Base-by-base conservation (phyloP, 352 stramenopile species). In the Globisporangium nodosum region DNA sequence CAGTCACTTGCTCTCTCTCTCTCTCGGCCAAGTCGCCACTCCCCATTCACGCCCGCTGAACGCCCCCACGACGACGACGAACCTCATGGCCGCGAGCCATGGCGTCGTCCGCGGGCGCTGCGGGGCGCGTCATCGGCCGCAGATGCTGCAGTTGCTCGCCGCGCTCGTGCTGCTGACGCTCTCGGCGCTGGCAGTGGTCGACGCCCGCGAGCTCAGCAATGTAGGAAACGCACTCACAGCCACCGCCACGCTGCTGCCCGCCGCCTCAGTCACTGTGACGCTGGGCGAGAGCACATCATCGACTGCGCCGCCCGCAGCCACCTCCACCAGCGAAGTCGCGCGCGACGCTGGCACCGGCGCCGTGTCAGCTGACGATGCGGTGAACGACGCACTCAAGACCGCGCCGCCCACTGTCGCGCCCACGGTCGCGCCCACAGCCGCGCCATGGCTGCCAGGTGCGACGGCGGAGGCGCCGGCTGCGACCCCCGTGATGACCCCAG, bases 321-420 rank as follows among this genome's bases (percentile, higher is more conserved):
- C 40, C 4, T 8, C 35, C 42, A 48, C 16, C 5, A 24, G 5
- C 43, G 43, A 49, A 3, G 1, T 20, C 5, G 21, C 43, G 39
- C 47, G 53, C 20, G 49, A 46, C 12, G 45, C 31, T 18, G 37
- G 54, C 11, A 27, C 58, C 15, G 35, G 40, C 20, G 39, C 52
- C 11, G 31, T 60, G 7, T 64, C 58, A 1, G 58, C 58, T 5
- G 58, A 64, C 58, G 58, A 64, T 35, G 58, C 58, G 4, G 58
- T 64, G 35, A 58, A 33, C 7, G 46, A 49, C 21, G 58, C 58
- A 21, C 39, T 64, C 16, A 58, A 64, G 47, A 64, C 51, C 9
- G 46, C 37, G 13, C 35, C 58, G 18, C 57, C 57, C 15, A 50
- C 33, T 40, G 31, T 42, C 18, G 54, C 40, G 18, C 31, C 31